phyloP scores from a whole-genome alignment of 768 basidiomycete species.

The Amanita brunnescens region DNA sequence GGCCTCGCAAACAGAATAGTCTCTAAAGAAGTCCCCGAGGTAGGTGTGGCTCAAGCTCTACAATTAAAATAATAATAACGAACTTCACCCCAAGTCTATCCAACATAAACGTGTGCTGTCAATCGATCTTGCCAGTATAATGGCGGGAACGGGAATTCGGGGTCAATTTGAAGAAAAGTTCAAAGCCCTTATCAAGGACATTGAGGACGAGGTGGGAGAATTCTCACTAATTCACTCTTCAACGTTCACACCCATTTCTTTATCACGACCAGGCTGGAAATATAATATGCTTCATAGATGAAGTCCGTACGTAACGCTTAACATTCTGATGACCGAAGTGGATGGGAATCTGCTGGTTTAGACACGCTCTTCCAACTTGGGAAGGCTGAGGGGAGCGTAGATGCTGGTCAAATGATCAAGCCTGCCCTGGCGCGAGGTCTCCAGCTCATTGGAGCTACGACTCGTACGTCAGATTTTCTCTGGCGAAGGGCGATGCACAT shows the following conservation, averaged over 20 bases:
- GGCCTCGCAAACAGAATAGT: conserved; percentile 84
- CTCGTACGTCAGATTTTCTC: conserved; percentile 40
- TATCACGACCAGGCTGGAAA: conserved; percentile 42
- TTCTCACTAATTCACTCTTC: conserved; percentile 15
- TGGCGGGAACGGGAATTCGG: conserved; percentile 86
- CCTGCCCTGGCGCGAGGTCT: conserved; percentile 83
- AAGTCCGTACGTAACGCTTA: conserved; percentile 62
- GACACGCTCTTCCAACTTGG: conserved; percentile 82
- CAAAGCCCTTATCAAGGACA: conserved; percentile 83
- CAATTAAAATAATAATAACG: background rate
- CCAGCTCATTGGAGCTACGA: conserved; percentile 86
- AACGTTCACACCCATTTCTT: conserved; percentile 4
- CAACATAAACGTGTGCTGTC: conserved; percentile 81
- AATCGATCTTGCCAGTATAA: conserved; percentile 72
- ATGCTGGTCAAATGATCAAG: conserved; percentile 91
- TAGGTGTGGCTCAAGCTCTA: conserved; percentile 20
- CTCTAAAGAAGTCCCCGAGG: conserved; percentile 86
- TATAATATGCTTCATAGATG: conserved; percentile 90
- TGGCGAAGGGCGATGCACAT: background rate
- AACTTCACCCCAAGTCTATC: conserved; percentile 38
- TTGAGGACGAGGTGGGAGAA: conserved; percentile 72
- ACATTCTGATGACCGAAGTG: background rate
- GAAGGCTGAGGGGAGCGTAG: conserved; percentile 86
- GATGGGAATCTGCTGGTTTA: conserved; percentile 14
- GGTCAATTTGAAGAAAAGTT: conserved; percentile 94